Evolutionary conservation across 495 filamentous ascomycete species (phyloP), one percentile per base, ranked within the genome.

Genomic region (Rostrohypoxylon terebratum): DNA sequence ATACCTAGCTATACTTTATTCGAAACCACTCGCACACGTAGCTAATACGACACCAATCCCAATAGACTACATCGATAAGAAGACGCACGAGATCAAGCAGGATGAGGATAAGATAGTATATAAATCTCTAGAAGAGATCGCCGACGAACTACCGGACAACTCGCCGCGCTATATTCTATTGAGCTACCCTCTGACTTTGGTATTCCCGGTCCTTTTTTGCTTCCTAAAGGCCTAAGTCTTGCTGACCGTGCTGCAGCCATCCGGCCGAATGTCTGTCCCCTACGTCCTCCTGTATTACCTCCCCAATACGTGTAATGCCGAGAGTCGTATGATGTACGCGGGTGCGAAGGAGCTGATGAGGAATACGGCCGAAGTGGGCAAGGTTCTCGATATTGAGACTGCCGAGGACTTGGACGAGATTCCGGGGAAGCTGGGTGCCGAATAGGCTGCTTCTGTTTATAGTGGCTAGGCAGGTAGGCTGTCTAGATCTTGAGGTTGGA

Each of bases 251-350:
- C 59, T 63, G 45, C 48, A 85, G 82, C 77, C 83, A n/a, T 81
- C 79, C 60, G 84, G 84, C 36, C 82, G 84, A 8, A 44, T 82
- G 28, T 82, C 81, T 9, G 80, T 82, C 7, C 96, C 95, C 23
- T 99, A 98, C 79, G 94, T 97, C 45, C 88, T 99, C 77, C 82
- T 99, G 40, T 97, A 94, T 83, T 97, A 94, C 80, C 87, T 98
- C 53, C 96, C 96, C 16, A 90, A 88, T 50, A 97, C 94, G 50
- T 94, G 92, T 82, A 97, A 96, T 79, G 86, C 83, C 67, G 91
- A 91, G 68, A 80, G 90, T 77, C 89, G 92, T 57, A 98, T 98
- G 96, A 86, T 94, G 82, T 99, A 99, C 81, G 96, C 96, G 16
- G 90, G 93, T 18, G 95, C 95, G 23, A 97, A 96, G 79, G 95